Conservation (phyloP, 2,329 filamentous ascomycete species). For the Emergomyces orientalis region DNA sequence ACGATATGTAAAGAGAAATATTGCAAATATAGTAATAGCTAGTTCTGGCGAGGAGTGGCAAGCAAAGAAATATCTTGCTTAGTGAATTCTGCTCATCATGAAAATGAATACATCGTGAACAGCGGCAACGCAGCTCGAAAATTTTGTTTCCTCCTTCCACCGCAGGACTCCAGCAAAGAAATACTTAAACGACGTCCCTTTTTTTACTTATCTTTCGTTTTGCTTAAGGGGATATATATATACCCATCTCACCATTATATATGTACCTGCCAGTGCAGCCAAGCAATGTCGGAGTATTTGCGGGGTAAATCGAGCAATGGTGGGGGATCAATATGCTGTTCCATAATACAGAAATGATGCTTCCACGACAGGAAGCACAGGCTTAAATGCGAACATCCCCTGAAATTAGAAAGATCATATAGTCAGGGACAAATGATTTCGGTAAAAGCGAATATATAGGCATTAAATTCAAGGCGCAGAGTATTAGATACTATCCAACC, state of each 20-base stretch:
- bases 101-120: background rate
- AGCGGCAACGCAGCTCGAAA: background rate
- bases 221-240: background rate
- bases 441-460: background rate
- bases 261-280: too few relatives aligned
- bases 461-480: background rate
- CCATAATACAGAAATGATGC: too few relatives aligned
- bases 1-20: background rate
- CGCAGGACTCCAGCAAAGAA: background rate
- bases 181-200: background rate
- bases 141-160: background rate
- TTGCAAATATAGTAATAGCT: background rate
- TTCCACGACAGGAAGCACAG: too few relatives aligned
- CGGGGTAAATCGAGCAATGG: background rate
- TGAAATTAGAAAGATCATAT: too few relatives aligned
- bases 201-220: too few relatives aligned
- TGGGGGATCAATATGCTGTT: too few relatives aligned
- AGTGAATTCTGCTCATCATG: background rate
- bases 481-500: background rate
- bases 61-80: background rate
- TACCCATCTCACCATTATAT: background rate
- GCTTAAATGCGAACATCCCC: too few relatives aligned
- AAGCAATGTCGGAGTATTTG: too few relatives aligned
- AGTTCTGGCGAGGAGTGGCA: background rate
- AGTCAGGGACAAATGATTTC: too few relatives aligned